A percentile compares a stretch with the other conserved stretches of the same genome.
phyloP scores from a whole-genome alignment of 768 basidiomycete species.

The Xerocomellus chrysenteron region DNA sequence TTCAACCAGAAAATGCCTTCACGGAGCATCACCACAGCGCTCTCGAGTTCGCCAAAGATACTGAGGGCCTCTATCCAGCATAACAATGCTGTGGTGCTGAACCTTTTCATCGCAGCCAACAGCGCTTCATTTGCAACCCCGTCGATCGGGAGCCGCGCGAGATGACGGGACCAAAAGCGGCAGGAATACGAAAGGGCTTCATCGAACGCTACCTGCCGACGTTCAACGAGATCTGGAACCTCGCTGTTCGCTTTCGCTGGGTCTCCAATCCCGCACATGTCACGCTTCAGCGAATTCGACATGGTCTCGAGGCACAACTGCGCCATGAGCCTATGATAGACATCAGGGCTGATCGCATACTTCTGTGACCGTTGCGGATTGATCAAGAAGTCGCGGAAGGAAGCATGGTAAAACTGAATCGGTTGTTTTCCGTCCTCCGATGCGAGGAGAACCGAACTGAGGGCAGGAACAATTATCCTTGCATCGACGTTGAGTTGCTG shows the following conservation, averaged over 20 bases:
- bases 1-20: constrained; percentile 14
- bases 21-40: constrained; percentile 15
- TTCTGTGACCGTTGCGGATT: constrained; percentile 16
- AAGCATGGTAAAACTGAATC: constrained; percentile 22
- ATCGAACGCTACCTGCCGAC: constrained; percentile 9
- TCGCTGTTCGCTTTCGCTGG: constrained; percentile 17
- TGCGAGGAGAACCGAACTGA: constrained; percentile 17
- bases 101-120: constrained; percentile 6
- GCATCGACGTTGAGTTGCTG: constrained; percentile 14
- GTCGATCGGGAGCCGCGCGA: constrained; percentile 10
- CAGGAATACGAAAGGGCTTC: constrained; percentile 20
- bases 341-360: constrained; percentile 12
- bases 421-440: constrained; percentile 21
- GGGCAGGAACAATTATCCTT: constrained; percentile 14
- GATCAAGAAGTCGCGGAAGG: constrained; percentile 23
- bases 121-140: constrained; percentile 9
- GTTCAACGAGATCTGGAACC: constrained; percentile 18
- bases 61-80: constrained; percentile 20
- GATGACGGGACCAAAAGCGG: constrained; percentile 21
- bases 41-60: constrained; percentile 19
- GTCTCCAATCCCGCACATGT: constrained; percentile 21
- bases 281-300: constrained; percentile 18
- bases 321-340: constrained; percentile 19
- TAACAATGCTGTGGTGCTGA: constrained; percentile 14
- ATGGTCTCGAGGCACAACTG: constrained; percentile 19